Percentiles rank a stretch among this genome's conserved stretches.
These are phyloP conservation scores for Fusarium devonianum DNA, from an alignment of 2,329 filamentous ascomycete genomes.

Conservation along the genomic window DNA sequence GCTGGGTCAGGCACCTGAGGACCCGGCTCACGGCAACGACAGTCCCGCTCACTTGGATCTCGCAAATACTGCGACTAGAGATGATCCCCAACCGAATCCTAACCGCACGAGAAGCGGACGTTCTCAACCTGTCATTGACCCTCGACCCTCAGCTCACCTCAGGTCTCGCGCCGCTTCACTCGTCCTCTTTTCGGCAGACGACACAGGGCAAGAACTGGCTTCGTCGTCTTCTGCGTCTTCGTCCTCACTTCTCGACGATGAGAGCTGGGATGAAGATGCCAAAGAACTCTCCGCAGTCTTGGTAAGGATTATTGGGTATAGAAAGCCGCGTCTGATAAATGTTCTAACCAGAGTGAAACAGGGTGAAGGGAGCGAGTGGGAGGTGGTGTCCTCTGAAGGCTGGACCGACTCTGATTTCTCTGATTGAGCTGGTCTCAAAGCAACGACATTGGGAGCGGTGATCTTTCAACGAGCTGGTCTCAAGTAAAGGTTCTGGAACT, in stretches of 20 bases:
- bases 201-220: neutral
- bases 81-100: neutral
- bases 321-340: neutral
- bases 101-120: neutral
- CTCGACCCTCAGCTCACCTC: neutral
- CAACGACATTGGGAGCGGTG: neutral
- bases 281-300: neutral
- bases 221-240: neutral
- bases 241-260: neutral
- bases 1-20: neutral
- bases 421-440: neutral
- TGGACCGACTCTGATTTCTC: neutral
- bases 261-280: neutral
- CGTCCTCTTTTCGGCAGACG: neutral
- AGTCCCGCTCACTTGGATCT: neutral
- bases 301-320: too few species aligned
- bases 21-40: neutral
- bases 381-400: neutral
- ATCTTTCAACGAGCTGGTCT: neutral
- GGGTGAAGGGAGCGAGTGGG: neutral
- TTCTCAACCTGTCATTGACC: neutral
- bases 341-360: neutral
- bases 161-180: neutral
- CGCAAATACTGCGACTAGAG: neutral
- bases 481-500: neutral